phyloP scores from a whole-genome alignment of 495 filamentous ascomycete species.

The Pyrenopolyporus hunteri region DNA sequence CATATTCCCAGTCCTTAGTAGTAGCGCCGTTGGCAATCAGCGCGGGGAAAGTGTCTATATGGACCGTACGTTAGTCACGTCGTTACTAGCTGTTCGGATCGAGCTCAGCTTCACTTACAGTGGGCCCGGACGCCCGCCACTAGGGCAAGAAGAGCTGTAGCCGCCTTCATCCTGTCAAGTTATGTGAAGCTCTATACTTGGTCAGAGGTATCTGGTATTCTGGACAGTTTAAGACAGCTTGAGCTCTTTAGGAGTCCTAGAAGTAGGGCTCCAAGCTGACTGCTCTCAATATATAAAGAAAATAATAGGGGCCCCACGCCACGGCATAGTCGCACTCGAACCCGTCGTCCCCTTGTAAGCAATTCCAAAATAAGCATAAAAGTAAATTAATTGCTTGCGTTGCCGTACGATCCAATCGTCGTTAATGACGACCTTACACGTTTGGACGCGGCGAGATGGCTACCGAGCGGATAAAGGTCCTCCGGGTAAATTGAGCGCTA shows the following conservation, averaged over 20 bases:
- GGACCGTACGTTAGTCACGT: slow-evolving; percentile 2
- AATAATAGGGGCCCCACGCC: not conserved
- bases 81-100: too few relatives aligned
- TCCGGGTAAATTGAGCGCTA: slow-evolving; percentile 22
- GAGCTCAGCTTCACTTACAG: slow-evolving; percentile 22
- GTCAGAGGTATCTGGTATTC: too few relatives aligned
- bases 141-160: slow-evolving; percentile 31
- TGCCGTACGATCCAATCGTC: slow-evolving; percentile 9
- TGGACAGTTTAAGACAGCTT: not conserved
- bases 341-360: not conserved
- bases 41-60: slow-evolving; percentile 43
- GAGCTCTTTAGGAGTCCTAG: not conserved
- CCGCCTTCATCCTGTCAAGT: slow-evolving; percentile 33
- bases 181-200: not conserved
- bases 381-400: slow-evolving; percentile 14
- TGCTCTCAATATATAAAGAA: slow-evolving; percentile 1
- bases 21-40: slow-evolving; percentile 30
- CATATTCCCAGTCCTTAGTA: slow-evolving; percentile 46
- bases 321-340: slow-evolving; percentile 1
- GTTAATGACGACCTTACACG: slow-evolving; percentile 27
- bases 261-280: not conserved
- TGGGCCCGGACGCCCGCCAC: slow-evolving; percentile 38
- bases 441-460: slow-evolving; percentile 30
- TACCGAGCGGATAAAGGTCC: slow-evolving; percentile 37
- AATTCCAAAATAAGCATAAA: slow-evolving; percentile 11